Conservation (phyloP, 164 flowering plant genomes). For the Cinnamomum chago region DNA sequence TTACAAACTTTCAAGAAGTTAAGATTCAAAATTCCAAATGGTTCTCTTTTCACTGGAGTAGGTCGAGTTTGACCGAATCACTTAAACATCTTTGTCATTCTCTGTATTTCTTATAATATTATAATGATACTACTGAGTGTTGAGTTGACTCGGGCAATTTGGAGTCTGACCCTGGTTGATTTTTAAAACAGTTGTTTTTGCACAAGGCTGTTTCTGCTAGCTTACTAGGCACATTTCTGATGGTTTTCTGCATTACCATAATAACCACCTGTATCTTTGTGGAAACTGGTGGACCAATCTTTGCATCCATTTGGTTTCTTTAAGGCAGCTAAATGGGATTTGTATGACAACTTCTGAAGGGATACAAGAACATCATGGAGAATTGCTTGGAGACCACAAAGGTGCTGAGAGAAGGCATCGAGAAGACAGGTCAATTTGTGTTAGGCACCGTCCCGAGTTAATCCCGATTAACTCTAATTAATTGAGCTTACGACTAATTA, state of each 20-base stretch:
- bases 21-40: no score
- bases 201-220: background rate
- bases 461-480: no score
- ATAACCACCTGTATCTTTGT: background rate
- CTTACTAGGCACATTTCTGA: background rate
- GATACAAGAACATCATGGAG: constrained; percentile 48
- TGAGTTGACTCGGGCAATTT: no score
- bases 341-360: constrained; percentile 25
- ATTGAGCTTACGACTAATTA: no score
- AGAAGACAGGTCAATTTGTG: constrained; percentile 47
- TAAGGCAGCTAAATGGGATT: background rate
- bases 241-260: background rate
- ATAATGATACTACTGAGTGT: no score
- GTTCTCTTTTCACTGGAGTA: no score
- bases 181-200: background rate
- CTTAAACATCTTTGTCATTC: no score
- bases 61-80: no score
- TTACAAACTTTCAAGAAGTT: no score
- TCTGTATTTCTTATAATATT: no score
- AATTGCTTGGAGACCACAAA: constrained; percentile 57
- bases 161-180: no score
- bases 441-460: no score
- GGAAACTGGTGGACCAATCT: background rate
- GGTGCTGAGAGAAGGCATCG: constrained; percentile 36
- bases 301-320: background rate